Base-by-base conservation (phyloP, 805 yeast genomes). In the Blastobotrys americana region DNA sequence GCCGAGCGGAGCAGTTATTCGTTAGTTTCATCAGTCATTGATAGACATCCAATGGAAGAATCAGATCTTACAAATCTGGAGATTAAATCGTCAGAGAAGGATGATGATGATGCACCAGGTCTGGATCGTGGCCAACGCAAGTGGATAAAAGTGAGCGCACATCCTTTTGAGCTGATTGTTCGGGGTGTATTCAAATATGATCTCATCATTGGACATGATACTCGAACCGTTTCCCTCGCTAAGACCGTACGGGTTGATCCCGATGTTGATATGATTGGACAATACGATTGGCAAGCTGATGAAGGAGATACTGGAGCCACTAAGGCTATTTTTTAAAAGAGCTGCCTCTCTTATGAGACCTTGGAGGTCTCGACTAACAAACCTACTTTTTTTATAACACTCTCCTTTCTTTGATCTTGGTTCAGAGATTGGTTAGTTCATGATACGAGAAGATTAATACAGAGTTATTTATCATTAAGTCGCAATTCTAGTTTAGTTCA, bases 121-220 rank as follows among this genome's bases (percentile, higher is more conserved):
- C 52, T 55, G 4, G 56, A 53, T 4, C 55, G 54, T 21, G 55
- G 55, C 16, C 54, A 56, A 16, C 53, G 73, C 43, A 79, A 79
- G 56, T 89, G 97, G 97, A 74, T 76, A 42, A 68, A 70, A 9
- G 76, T 90, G 9, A 78, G 82, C 8, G 75, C 77, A 48, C 76
- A 84, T 57, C 95, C 95, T 9, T 90, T 89, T 61, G 96, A 87
- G 48, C 67, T 90, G 52, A 83, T 87, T 17, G 71, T 90, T 2
- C 70, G 95, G 41, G 97, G 97, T 1, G 78, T 81, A 18, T 71
- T 90, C 59, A 78, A 76, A 56, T 90, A 90, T 63, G 76, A 74
- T 41, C 68, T 88, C 43, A 93, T 95, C 1, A 69, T 89, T 50
- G 60, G 64, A 19, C 52, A 59, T 27, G 55, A 53, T 34, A 34